phyloP scores from a whole-genome alignment of 352 stramenopile genomes.

The Pythium myriotylum region DNA sequence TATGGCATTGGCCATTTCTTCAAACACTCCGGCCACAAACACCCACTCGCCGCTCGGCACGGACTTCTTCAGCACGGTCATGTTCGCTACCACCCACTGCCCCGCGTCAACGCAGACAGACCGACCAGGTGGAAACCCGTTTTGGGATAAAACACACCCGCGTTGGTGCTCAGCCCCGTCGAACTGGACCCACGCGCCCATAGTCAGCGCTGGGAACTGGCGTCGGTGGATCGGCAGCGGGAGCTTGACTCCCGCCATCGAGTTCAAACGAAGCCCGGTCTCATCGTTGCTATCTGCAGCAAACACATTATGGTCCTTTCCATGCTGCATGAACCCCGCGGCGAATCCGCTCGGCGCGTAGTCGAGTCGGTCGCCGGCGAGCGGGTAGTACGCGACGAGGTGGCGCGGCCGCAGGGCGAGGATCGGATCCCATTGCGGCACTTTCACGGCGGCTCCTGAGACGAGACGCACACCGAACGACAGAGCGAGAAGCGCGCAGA shows the following conservation, averaged over 20 bases:
- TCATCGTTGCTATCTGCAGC: background rate
- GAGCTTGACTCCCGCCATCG: conserved; percentile 35
- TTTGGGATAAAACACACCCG: conserved; percentile 50
- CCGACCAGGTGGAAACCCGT: conserved; percentile 37
- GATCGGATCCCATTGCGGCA: conserved; percentile 24
- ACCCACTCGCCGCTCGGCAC: conserved; percentile 36
- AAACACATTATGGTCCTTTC: conserved; percentile 5
- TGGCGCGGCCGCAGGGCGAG: conserved; percentile 35
- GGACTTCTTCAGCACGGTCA: background rate
- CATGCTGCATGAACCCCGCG: conserved; percentile 48
- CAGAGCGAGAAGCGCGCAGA: background rate
- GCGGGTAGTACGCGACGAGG: conserved; percentile 53
- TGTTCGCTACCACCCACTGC: conserved; percentile 34
- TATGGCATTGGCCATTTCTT: conserved; percentile 8
- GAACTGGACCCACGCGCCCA: conserved; percentile 48
- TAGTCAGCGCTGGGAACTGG: conserved; percentile 34
- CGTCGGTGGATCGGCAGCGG: conserved; percentile 32
- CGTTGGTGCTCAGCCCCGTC: conserved; percentile 15
- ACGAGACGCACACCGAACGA: background rate
- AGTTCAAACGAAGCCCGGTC: conserved; percentile 20
- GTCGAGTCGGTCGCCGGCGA: conserved; percentile 37
- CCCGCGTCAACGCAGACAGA: conserved; percentile 41
- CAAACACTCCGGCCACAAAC: conserved; percentile 47
- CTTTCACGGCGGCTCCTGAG: background rate
- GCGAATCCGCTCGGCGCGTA: conserved; percentile 37